phyloP scores from a whole-genome alignment of 1,284 basidiomycete genomes.

The Tylopilus sp. region DNA sequence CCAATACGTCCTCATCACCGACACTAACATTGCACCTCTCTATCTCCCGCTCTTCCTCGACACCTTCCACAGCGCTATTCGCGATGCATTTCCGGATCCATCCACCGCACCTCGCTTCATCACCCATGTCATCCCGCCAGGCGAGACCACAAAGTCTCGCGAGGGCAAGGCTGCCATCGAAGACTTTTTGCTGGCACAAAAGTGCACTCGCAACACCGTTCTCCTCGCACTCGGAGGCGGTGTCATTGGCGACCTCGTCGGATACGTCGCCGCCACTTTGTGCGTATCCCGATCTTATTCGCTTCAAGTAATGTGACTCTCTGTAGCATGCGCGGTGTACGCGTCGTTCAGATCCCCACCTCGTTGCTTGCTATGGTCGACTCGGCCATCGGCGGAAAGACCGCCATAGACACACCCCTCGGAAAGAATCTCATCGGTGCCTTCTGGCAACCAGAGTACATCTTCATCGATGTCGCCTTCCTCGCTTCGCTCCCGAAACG shows the following conservation, averaged over 20 bases:
- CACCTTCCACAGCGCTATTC: constrained; percentile 69
- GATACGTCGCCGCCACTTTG: constrained; percentile 99
- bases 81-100: constrained; percentile 37
- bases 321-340: constrained; percentile 86
- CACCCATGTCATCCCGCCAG: constrained; percentile 86
- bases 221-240: constrained; percentile 96
- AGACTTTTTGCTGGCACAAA: constrained; percentile 91
- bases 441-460: constrained; percentile 98
- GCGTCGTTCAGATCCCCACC: constrained; percentile 96
- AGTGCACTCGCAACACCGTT: constrained; percentile 95
- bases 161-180: constrained; percentile 95
- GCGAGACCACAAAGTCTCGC: constrained; percentile 93
- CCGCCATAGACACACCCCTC: constrained; percentile 96
- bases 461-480: constrained; percentile 98
- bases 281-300: constrained; percentile 54
- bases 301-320: background rate
- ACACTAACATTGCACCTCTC: constrained; percentile 87
- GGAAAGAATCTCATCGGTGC: constrained; percentile 99
- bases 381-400: constrained; percentile 97
- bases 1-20: constrained; percentile 94
- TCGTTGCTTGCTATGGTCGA: constrained; percentile 99
- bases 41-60: constrained; percentile 78
- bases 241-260: constrained; percentile 96
- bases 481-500: constrained; percentile 93
- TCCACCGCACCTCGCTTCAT: constrained; percentile 75